phyloP scores from a whole-genome alignment of 2,329 filamentous ascomycete species.

The Pestalotiopsis sp. region DNA sequence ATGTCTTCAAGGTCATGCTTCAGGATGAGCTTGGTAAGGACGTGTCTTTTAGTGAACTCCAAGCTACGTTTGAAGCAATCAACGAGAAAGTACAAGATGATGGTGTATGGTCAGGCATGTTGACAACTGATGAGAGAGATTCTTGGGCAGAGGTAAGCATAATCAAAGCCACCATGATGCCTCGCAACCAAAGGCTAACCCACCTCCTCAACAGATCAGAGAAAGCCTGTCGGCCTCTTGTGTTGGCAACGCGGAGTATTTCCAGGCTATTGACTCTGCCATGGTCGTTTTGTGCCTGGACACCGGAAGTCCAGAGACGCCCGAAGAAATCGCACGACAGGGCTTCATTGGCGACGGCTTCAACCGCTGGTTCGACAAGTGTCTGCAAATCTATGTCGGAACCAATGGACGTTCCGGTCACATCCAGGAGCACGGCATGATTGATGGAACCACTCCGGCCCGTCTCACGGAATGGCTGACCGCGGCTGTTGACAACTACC shows the following conservation, averaged over 20 bases:
- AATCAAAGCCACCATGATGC: not conserved
- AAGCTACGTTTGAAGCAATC: conserved; percentile 11
- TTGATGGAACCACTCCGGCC: conserved; percentile 13
- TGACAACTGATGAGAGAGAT: conserved; percentile 12
- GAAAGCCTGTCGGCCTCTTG: conserved; percentile 1
- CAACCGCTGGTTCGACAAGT: conserved; percentile 17
- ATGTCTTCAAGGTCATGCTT: conserved; percentile 13
- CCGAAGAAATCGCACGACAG: conserved; percentile 8
- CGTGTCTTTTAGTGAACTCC: conserved; percentile 7
- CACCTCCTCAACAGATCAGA: not conserved
- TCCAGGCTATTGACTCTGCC: conserved; percentile 13
- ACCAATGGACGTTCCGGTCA: conserved; percentile 15
- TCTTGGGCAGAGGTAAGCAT: conserved; percentile 13
- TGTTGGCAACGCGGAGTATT: conserved; percentile 11
- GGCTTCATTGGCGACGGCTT: conserved; percentile 11
- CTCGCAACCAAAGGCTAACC: too few species aligned
- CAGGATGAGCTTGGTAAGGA: conserved; percentile 10
- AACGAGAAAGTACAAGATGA: not conserved
- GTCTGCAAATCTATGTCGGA: conserved; percentile 14
- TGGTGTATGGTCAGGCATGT: conserved; percentile 8
- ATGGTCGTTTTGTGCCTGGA: conserved; percentile 15
- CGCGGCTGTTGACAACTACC: not conserved
- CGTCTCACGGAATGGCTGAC: conserved; percentile 10
- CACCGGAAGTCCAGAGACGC: conserved; percentile 3
- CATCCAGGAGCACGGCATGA: conserved; percentile 13